Evolutionary conservation across 495 filamentous ascomycete species (phyloP).

Genomic region (Gamarada debralockiae): DNA sequence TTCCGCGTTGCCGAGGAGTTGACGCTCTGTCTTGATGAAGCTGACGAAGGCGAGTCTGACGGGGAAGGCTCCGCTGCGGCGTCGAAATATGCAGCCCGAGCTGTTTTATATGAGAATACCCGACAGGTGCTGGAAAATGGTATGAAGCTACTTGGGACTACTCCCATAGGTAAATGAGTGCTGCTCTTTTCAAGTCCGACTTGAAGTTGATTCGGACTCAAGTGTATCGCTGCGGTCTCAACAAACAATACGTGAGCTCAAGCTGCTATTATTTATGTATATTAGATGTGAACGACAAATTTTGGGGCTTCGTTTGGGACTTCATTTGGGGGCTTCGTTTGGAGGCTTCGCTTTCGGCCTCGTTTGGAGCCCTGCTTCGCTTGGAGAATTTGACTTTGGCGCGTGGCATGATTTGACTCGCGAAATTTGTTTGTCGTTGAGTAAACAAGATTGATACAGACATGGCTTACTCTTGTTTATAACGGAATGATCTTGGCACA

Average conservation of each 20-base stretch:
- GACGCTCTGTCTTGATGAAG: conserved; percentile 38
- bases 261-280: background rate
- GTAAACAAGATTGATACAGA: no score
- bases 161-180: conserved; percentile 9
- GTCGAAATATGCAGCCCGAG: conserved; percentile 3
- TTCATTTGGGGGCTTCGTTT: no score
- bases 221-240: background rate
- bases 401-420: no score
- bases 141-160: conserved; percentile 50
- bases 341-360: no score
- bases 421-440: no score
- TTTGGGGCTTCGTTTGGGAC: no score
- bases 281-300: background rate
- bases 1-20: conserved; percentile 56
- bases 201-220: background rate
- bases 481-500: no score
- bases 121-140: conserved; percentile 58
- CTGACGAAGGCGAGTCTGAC: conserved; percentile 40
- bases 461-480: no score
- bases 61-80: conserved; percentile 28
- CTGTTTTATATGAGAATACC: conserved; percentile 45
- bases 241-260: background rate
- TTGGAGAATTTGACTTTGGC: no score
- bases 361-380: no score
- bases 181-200: background rate